Percentiles rank a stretch among this genome's conserved stretches.
These are phyloP conservation scores for Aspergillus felis DNA, from an alignment of 2,329 filamentous ascomycete species.

Conservation along the genomic window DNA sequence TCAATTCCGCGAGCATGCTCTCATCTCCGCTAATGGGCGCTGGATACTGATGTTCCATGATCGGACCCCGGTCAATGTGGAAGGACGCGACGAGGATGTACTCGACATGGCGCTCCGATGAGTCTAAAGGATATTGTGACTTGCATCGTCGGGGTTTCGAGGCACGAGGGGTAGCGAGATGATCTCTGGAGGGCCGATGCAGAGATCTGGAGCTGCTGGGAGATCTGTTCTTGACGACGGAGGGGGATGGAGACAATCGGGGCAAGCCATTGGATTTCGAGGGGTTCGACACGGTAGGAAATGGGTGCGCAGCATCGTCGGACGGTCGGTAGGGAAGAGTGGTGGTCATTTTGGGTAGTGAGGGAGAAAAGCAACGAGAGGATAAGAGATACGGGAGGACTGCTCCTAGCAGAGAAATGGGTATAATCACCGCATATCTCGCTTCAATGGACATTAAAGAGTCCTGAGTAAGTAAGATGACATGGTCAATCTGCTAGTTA, in stretches of 20 bases:
- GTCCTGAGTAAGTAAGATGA: background rate
- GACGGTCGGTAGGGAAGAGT: conserved; percentile 38
- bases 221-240: conserved; percentile 48
- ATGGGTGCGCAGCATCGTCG: conserved; percentile 45
- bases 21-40: conserved; percentile 94
- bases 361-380: background rate
- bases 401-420: conserved; percentile 12
- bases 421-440: conserved; percentile 7
- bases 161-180: conserved; percentile 28
- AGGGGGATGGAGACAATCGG: conserved; percentile 58
- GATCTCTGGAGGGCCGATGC: conserved; percentile 33
- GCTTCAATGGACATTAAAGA: background rate
- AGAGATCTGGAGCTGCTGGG: conserved; percentile 46
- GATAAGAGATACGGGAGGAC: conserved; percentile 10
- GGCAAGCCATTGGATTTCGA: conserved; percentile 50
- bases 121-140: conserved; percentile 72
- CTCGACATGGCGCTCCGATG: conserved; percentile 89
- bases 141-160: conserved; percentile 55
- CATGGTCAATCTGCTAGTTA: background rate
- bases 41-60: conserved; percentile 98
- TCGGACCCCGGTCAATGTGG: conserved; percentile 89
- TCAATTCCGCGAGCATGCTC: conserved; percentile 95
- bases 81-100: conserved; percentile 98
- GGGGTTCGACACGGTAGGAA: conserved; percentile 40
- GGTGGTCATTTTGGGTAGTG: conserved; percentile 29